phyloP scores from a whole-genome alignment of 805 yeast species.

The Cyberlindnera suaveolens region DNA sequence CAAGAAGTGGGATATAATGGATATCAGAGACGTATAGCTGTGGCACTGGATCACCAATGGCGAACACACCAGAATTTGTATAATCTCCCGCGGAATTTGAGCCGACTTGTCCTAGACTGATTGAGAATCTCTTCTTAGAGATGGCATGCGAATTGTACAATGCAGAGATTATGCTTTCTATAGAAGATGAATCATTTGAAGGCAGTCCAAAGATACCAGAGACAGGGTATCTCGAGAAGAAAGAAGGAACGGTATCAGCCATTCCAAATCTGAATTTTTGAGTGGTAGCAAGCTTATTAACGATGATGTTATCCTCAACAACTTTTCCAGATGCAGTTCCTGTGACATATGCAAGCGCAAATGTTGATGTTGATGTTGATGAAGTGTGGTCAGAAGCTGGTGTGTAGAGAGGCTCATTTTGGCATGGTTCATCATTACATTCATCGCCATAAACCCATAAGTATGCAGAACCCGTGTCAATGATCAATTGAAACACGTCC shows the following conservation, averaged over 20 bases:
- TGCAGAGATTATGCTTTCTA: slow-evolving; percentile 36
- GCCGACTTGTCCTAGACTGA: slow-evolving; percentile 33
- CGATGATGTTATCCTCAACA: slow-evolving; percentile 30
- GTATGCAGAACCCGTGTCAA: slow-evolving; percentile 63
- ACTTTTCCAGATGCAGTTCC: slow-evolving; percentile 48
- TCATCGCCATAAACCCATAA: slow-evolving; percentile 54
- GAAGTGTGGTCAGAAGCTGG: slow-evolving; percentile 8
- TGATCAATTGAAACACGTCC: slow-evolving; percentile 42
- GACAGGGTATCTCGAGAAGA: slow-evolving; percentile 45
- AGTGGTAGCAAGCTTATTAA: slow-evolving; percentile 28
- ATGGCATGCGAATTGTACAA: slow-evolving; percentile 31
- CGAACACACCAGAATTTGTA: slow-evolving; percentile 33
- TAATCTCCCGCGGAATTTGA: slow-evolving; percentile 16
- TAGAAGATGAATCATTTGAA: slow-evolving; percentile 31
- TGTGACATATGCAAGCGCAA: slow-evolving; percentile 46
- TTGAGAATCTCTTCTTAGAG: slow-evolving; percentile 34
- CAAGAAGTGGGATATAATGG: slow-evolving; percentile 32
- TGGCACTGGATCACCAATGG: slow-evolving; percentile 34
- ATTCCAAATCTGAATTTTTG: slow-evolving; percentile 45
- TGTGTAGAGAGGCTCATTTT: slow-evolving; percentile 27
- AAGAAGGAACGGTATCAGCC: slow-evolving; percentile 45
- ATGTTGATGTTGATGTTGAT: slow-evolving; percentile 25
- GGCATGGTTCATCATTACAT: slow-evolving; percentile 42
- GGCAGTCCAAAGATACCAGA: slow-evolving; percentile 61
- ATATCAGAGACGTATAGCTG: slow-evolving; percentile 36